Evolutionary conservation across 2,329 filamentous ascomycete genomes (phyloP), one percentile per base, ranked within the genome.

Genomic region (Diaporthe longicolla): DNA sequence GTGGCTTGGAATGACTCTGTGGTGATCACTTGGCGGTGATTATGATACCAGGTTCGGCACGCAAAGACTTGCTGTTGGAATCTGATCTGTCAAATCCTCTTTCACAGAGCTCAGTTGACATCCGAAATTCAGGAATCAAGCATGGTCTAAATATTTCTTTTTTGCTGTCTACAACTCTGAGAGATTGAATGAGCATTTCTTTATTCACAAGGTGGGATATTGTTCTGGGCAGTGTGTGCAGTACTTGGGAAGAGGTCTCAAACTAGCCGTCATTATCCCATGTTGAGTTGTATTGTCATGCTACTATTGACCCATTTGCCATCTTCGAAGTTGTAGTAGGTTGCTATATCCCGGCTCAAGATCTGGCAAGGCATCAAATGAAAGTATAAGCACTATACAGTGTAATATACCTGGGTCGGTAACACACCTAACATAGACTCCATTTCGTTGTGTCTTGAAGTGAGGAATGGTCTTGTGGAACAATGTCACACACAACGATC

Each of bases 21-120:
- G 0, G 13, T 5, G 8, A 43, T 13, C 24, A 17, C n/a, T n/a
- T n/a, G n/a, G n/a, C n/a, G 0, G 13, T 5, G 8, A 43, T 13
- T 19, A 17, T 3, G 7, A 19, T 1, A 43, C 11, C 15, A 13
- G 24, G 26, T 43, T 43, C 15, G 8, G 19, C 4, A 43, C 5
- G 35, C 1, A 17, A 40, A n/a, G 5, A 13, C 2, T 11, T 3
- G 11, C 13, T 3, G 17, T 5, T 7, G 17, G 43, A 7, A 45
- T 48, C 45, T 19, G 37, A 21, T 19, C 45, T 21, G 15, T 6
- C 7, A 7, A 48, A 48, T 19, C 15, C 10, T 26, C 24, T 57
- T 21, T 24, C 32, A 40, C 8, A 40, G 1, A 9, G 15, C 15
- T 26, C 15, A 26, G n/a, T n/a, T 19, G 21, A n/a, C 2, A 5